Conservation (phyloP, 1,284 basidiomycete species). For the Heterobasidion irregulare region DNA sequence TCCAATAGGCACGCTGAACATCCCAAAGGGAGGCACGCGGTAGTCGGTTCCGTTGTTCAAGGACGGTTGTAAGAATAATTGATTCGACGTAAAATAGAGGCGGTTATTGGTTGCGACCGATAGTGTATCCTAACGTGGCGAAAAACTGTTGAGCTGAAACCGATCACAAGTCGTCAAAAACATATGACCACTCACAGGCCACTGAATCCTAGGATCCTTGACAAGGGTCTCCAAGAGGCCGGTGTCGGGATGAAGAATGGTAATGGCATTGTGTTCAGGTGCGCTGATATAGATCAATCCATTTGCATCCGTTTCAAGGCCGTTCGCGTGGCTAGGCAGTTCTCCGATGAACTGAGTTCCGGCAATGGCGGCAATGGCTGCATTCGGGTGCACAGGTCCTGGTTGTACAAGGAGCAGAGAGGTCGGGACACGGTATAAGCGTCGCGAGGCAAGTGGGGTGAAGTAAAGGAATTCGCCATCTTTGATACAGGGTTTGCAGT, state of each 20-base stretch:
- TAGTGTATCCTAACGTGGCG: neutral
- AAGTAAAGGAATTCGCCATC: neutral
- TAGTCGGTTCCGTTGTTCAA: neutral
- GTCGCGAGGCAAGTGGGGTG: neutral
- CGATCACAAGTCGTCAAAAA: neutral
- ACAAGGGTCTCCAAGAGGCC: neutral
- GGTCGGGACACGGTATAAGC: neutral
- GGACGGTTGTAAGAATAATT: neutral
- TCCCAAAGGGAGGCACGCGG: neutral
- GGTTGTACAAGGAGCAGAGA: neutral
- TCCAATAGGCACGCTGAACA: neutral
- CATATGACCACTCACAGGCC: neutral
- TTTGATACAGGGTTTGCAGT: too few relatives aligned
- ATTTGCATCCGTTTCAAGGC: neutral
- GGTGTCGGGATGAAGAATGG: neutral
- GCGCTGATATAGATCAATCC: neutral
- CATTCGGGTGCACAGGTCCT: neutral
- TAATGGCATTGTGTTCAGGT: neutral
- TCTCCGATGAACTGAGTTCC: neutral
- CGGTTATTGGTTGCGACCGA: neutral
- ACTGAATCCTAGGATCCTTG: neutral
- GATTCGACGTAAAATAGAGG: neutral
- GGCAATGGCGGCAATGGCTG: neutral
- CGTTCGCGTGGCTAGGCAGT: neutral
- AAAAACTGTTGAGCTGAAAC: neutral